These are phyloP conservation scores for Phoenix roebelenii DNA, from an alignment of 176 grass and related monocot genomes.

Conservation along the genomic window DNA sequence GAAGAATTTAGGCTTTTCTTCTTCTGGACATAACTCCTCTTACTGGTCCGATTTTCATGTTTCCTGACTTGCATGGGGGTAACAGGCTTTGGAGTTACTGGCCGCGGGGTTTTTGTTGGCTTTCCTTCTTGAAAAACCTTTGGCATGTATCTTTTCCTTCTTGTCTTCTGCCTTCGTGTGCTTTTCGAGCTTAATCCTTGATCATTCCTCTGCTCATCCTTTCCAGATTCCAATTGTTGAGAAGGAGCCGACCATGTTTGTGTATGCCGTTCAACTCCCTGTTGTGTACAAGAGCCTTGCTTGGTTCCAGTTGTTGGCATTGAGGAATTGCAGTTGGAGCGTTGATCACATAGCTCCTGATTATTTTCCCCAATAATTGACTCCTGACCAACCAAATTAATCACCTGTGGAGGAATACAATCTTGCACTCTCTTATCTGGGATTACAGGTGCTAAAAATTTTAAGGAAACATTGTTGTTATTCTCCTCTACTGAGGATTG, in stretches of 20 bases:
- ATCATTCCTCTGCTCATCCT: conserved; percentile 7
- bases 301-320: conserved; percentile 18
- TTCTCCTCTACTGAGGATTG: not conserved
- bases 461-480: not conserved
- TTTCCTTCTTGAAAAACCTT: conserved; percentile 48
- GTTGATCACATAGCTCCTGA: conserved; percentile 18
- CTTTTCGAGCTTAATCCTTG: conserved; percentile 11
- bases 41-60: conserved; percentile 23
- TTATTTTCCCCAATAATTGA: conserved; percentile 4
- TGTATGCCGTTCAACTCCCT: conserved; percentile 2
- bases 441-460: conserved; percentile 2
- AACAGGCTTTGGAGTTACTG: conserved; percentile 26
- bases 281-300: conserved; percentile 19
- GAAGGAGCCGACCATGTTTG: too few species aligned
- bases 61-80: not conserved
- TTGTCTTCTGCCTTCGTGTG: conserved; percentile 17
- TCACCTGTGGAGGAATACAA: conserved; percentile 11
- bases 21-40: conserved; percentile 40
- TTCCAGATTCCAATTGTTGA: too few species aligned
- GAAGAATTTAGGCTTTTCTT: conserved; percentile 28
- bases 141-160: conserved; percentile 47
- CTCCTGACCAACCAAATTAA: conserved; percentile 4
- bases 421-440: conserved; percentile 13
- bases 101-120: conserved; percentile 20
- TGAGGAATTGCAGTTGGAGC: conserved; percentile 18